Evolutionary conservation across 1,139 yeast genomes (phyloP).

Genomic region (Chernovozyma sophiae-reginae): DNA sequence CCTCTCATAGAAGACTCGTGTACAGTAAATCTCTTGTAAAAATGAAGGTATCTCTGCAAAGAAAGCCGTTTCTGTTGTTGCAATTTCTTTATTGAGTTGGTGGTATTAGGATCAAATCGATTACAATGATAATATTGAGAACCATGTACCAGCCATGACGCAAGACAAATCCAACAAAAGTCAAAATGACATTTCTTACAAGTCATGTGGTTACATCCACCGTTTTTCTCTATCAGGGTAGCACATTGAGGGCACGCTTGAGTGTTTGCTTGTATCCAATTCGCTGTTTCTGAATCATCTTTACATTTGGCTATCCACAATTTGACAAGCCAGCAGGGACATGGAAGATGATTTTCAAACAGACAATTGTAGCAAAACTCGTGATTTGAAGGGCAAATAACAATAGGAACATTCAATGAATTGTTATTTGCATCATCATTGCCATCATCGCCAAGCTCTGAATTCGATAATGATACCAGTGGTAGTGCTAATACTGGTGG

Average conservation of each 20-base stretch:
- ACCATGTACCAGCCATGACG: conserved; percentile 74
- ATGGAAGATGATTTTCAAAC: conserved; percentile 76
- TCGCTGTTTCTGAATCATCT: conserved; percentile 84
- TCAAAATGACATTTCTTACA: conserved; percentile 75
- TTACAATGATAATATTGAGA: conserved; percentile 65
- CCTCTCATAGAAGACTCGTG: conserved; percentile 78
- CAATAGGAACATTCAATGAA: conserved; percentile 48
- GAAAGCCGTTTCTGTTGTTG: conserved; percentile 36
- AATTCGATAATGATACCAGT: too few relatives aligned
- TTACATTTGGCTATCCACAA: conserved; percentile 77
- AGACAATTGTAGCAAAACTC: conserved; percentile 79
- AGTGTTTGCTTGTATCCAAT: conserved; percentile 89
- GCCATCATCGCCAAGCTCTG: too few relatives aligned
- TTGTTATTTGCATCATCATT: conserved; percentile 25
- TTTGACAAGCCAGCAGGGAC: conserved; percentile 68
- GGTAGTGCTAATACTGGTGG: conserved; percentile 2
- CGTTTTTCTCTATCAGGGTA: conserved; percentile 72
- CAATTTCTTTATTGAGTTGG: conserved; percentile 26
- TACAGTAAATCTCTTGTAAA: conserved; percentile 68
- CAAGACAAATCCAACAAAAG: conserved; percentile 92
- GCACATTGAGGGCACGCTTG: conserved; percentile 74
- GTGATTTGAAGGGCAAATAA: conserved; percentile 62
- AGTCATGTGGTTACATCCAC: conserved; percentile 96
- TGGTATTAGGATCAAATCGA: conserved; percentile 44
- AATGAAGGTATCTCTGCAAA: conserved; percentile 69